Evolutionary conservation across 768 basidiomycete genomes (phyloP).

Genomic region (Obba rivulosa): DNA sequence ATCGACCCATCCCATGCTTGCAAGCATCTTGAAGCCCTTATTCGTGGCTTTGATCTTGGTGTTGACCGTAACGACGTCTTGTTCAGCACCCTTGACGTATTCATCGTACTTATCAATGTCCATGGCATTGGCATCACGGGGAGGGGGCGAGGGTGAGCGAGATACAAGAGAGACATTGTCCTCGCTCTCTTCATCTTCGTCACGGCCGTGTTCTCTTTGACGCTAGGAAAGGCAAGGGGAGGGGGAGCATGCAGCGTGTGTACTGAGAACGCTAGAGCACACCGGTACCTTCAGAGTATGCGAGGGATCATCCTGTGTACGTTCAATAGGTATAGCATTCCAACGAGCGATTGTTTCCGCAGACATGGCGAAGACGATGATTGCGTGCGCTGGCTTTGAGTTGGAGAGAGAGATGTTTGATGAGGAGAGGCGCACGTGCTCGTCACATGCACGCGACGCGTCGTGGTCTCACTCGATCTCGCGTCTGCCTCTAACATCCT

Average conservation of each 20-base stretch:
- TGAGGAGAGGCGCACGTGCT: background rate
- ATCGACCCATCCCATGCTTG: conserved; percentile 79
- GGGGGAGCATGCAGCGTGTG: conserved; percentile 47
- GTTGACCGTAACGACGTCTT: conserved; percentile 74
- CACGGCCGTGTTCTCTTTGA: conserved; percentile 34
- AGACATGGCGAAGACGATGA: conserved; percentile 42
- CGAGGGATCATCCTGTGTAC: conserved; percentile 18
- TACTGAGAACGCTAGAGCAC: conserved; percentile 35
- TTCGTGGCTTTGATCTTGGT: conserved; percentile 76
- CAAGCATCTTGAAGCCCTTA: conserved; percentile 75
- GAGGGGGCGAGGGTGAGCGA: conserved; percentile 66
- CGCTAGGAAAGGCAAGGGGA: conserved; percentile 51
- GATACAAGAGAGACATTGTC: conserved; percentile 72
- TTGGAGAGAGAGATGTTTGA: conserved; percentile 3
- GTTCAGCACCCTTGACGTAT: conserved; percentile 37
- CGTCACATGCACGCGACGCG: background rate
- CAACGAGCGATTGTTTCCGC: conserved; percentile 59
- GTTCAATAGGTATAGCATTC: conserved; percentile 60
- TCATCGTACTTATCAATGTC: conserved; percentile 66
- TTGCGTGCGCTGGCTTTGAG: conserved; percentile 5
- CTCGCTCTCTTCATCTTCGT: conserved; percentile 48
- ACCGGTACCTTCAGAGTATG: conserved; percentile 66
- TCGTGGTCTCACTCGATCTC: background rate
- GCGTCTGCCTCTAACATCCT: background rate
- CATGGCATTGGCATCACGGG: conserved; percentile 35